phyloP scores from a whole-genome alignment of 805 yeast species.

The Barnettozyma salicaria region DNA sequence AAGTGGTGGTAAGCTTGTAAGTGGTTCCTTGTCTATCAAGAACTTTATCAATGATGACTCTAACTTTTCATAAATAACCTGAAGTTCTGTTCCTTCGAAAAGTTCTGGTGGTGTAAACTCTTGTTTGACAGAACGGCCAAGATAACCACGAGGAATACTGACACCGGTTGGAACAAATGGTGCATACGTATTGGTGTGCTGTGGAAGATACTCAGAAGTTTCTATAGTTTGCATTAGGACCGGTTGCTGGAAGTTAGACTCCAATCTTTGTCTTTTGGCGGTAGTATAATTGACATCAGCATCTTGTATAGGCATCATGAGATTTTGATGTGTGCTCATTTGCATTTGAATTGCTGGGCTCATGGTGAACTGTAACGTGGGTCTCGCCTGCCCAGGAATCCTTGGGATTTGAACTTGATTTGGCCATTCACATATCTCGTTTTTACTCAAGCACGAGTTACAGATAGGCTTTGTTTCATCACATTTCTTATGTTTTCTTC shows the following conservation, averaged over 20 bases:
- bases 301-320: too few species aligned
- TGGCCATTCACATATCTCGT: slow-evolving; percentile 22
- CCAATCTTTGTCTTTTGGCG: background rate
- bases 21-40: slow-evolving; percentile 5
- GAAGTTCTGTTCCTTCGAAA: background rate
- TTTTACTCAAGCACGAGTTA: slow-evolving; percentile 35
- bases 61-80: background rate
- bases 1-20: slow-evolving; percentile 1
- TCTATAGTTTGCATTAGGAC: too few species aligned
- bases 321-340: too few species aligned
- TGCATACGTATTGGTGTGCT: background rate
- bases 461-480: slow-evolving; percentile 43
- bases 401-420: too few species aligned
- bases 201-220: too few species aligned
- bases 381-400: too few species aligned
- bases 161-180: slow-evolving; percentile 3
- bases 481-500: slow-evolving; percentile 60
- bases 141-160: background rate
- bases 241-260: background rate
- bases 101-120: too few species aligned
- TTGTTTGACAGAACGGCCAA: background rate
- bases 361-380: too few species aligned
- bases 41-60: slow-evolving; percentile 1
- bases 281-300: too few species aligned
- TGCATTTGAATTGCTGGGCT: slow-evolving; percentile 4